Evolutionary conservation across 2,329 filamentous ascomycete species (phyloP), one percentile per base, ranked within the genome.

Genomic region (Polytolypa hystricis): DNA sequence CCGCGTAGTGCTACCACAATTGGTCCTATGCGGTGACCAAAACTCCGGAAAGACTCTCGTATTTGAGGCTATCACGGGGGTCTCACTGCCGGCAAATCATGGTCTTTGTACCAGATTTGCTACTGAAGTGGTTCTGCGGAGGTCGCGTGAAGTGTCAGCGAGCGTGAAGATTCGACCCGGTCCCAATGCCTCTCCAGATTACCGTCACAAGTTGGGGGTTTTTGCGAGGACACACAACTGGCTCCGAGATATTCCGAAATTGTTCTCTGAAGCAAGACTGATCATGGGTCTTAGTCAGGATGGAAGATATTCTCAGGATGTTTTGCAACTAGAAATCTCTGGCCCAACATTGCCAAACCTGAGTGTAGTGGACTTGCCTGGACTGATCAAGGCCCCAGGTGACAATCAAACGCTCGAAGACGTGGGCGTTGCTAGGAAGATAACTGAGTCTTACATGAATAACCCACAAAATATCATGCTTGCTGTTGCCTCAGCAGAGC

Each of bases 321-420:
- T 76, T 15, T 62, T 78, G 4, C 67, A 74, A 1, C 65, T 79
- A 1, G 73, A 79, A 46, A 68, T 77, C 48, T 66, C 63, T 8
- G 74, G 74, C 0, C 74, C 73, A 0, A 67, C 73, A 8, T 69
- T 73, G 58, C 72, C 73, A 1, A 63, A 78, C 11, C 54, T 79
- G 29, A 79, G 73, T 0, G 62, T 79, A 1, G 72, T 79, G 5
- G 75, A 79, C 52, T 59, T 79, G 21, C 75, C 74, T 0, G 74
- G 75, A 2, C 56, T 79, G 1, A 69, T 77, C 18, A 62, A 65
- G 20, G 68, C 73, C 6, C 66, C 65, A 45, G 73, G 69, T 42
- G 60, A 64, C 19, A 64, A 70, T 37, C 70, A 76, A 48, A 71
- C 68, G 1, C 59, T 65, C 19, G 57, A 64, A 15, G 73, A 75